phyloP scores from a whole-genome alignment of 371 early-diverging fungal species.

The Basidiobolus meristosporus region DNA sequence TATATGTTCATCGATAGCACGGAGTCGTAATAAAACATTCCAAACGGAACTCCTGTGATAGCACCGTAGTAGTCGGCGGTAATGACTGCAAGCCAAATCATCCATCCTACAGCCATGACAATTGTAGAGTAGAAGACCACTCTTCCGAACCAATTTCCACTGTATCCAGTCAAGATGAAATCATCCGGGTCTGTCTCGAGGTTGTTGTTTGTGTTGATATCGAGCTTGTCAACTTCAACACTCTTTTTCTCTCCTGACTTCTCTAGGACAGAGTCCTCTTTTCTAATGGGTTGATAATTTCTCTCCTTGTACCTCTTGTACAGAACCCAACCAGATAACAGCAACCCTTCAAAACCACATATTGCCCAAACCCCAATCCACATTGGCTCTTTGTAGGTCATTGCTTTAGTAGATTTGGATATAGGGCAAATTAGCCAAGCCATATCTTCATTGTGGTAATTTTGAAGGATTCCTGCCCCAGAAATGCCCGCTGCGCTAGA shows the following conservation, averaged over 20 bases:
- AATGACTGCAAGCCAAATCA: conserved; percentile 36
- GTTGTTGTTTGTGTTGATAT: too few species aligned
- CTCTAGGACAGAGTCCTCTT: too few species aligned
- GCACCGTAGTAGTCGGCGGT: conserved; percentile 47
- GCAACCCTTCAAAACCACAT: conserved; percentile 12
- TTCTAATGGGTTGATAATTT: too few species aligned
- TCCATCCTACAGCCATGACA: conserved; percentile 32
- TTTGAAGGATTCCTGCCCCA: conserved; percentile 11
- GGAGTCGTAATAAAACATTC: conserved; percentile 24
- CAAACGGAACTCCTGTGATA: conserved; percentile 13
- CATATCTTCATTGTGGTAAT: conserved; percentile 10
- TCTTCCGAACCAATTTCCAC: conserved; percentile 26
- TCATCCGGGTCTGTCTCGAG: too few species aligned
- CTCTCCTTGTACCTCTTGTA: conserved; percentile 15
- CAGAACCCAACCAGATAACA: conserved; percentile 20
- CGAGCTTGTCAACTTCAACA: too few species aligned
- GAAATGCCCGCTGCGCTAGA: too few species aligned
- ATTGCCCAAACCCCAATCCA: conserved; percentile 32
- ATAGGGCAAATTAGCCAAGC: conserved; percentile 31
- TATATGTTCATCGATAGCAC: conserved; percentile 34
- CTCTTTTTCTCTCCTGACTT: too few species aligned
- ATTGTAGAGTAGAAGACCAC: conserved; percentile 25
- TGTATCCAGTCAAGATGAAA: too few species aligned
- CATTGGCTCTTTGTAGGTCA: conserved; percentile 32
- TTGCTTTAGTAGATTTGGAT: conserved; percentile 13